These are phyloP conservation scores for Pseudocercospora eumusae DNA, from an alignment of 2,329 filamentous ascomycete species.

Conservation along the genomic window DNA sequence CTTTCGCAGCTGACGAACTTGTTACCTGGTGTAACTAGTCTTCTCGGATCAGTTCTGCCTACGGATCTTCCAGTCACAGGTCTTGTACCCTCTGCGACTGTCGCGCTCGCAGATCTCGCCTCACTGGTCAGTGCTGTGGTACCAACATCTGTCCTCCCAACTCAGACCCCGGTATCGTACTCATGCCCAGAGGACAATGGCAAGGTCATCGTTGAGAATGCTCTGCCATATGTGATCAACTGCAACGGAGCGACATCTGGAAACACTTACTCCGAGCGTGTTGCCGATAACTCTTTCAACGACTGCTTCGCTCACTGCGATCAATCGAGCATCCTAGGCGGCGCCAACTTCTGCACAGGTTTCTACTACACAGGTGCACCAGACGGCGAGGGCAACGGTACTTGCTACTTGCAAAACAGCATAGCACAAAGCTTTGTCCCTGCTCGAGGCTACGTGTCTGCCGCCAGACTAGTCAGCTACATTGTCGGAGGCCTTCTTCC, in stretches of 20 bases:
- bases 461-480: constrained; percentile 31
- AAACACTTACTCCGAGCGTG: constrained; percentile 17
- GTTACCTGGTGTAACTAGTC: neutral
- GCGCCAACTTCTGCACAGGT: constrained; percentile 30
- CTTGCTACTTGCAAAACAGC: constrained; percentile 31
- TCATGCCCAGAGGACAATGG: constrained; percentile 27
- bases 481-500: constrained; percentile 17
- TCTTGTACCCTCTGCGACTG: neutral
- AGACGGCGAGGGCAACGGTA: constrained; percentile 26
- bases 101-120: constrained; percentile 1
- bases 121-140: constrained; percentile 18
- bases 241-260: constrained; percentile 27
- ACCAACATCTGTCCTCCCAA: constrained; percentile 25
- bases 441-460: constrained; percentile 20
- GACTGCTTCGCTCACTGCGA: constrained; percentile 31
- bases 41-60: neutral
- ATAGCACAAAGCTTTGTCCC: constrained; percentile 22
- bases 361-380: constrained; percentile 28
- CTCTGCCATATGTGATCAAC: constrained; percentile 26
- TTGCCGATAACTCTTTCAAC: constrained; percentile 26
- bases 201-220: constrained; percentile 28
- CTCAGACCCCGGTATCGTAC: constrained; percentile 25
- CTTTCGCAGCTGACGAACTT: constrained; percentile 5
- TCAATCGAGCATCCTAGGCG: constrained; percentile 20
- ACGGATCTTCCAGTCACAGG: constrained; percentile 1